phyloP scores from a whole-genome alignment of 2,329 filamentous ascomycete genomes.

The Trichophyton equinum region DNA sequence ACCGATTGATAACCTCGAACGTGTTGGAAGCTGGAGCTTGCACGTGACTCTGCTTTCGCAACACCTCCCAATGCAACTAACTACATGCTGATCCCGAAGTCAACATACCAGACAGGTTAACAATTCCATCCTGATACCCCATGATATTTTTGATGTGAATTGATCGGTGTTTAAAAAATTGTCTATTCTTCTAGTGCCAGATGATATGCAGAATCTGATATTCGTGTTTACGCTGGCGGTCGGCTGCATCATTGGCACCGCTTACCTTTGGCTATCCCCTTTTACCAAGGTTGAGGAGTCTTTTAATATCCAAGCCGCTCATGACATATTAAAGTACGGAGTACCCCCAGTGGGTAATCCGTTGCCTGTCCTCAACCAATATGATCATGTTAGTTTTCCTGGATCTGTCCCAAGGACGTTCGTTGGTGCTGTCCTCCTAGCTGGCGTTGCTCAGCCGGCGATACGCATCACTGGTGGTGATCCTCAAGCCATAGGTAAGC shows the following conservation, averaged over 20 bases:
- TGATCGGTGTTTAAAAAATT: too few species aligned
- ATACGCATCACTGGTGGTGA: slow-evolving; percentile 33
- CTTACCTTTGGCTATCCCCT: slow-evolving; percentile 44
- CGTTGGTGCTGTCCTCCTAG: slow-evolving; percentile 63
- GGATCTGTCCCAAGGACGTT: slow-evolving; percentile 89
- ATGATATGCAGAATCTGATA: neutral
- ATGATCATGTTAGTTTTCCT: slow-evolving; percentile 84
- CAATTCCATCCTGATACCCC: too few species aligned
- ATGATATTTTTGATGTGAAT: too few species aligned
- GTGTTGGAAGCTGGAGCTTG: too few species aligned
- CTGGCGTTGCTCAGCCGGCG: slow-evolving; percentile 57
- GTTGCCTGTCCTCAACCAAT: slow-evolving; percentile 27
- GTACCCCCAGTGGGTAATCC: slow-evolving; percentile 46
- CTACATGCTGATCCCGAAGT: too few species aligned
- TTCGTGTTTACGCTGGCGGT: neutral
- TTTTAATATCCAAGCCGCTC: slow-evolving; percentile 88
- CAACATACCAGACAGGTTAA: too few species aligned
- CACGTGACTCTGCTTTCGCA: too few species aligned
- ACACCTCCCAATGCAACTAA: too few species aligned
- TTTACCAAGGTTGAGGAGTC: slow-evolving; percentile 98
- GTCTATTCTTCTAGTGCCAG: neutral
- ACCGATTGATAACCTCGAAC: too few species aligned
- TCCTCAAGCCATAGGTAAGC: neutral
- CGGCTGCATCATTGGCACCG: neutral
- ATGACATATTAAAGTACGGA: slow-evolving; percentile 77